Evolutionary conservation across 2,329 filamentous ascomycete genomes (phyloP).

Genomic region (Ophidiomyces ophidiicola): DNA sequence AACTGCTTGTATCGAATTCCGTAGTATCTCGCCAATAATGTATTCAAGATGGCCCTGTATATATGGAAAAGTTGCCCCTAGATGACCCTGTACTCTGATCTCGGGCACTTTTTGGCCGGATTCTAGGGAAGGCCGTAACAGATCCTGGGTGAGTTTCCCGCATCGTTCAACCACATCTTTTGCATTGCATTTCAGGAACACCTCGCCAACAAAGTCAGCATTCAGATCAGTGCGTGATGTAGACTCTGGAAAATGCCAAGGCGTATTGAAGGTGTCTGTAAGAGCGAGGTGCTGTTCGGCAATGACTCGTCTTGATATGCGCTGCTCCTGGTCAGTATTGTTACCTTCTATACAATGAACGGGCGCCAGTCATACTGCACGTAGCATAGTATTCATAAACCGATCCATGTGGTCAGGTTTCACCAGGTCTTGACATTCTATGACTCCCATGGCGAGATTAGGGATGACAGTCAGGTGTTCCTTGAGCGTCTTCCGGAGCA

Average conservation of each 20-base stretch:
- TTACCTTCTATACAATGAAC: neutral
- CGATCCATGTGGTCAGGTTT: constrained; percentile 69
- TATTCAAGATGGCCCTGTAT: constrained; percentile 95
- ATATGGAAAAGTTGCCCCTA: constrained; percentile 86
- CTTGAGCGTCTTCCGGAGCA: constrained; percentile 65
- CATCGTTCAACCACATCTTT: constrained; percentile 79
- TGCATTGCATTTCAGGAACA: constrained; percentile 86
- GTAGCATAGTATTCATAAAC: constrained; percentile 88
- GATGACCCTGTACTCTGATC: constrained; percentile 71
- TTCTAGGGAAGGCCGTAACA: constrained; percentile 65
- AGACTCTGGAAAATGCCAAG: constrained; percentile 75
- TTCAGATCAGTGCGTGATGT: constrained; percentile 51
- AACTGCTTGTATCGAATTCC: constrained; percentile 88
- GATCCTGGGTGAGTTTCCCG: constrained; percentile 59
- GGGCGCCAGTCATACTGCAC: constrained; percentile 52
- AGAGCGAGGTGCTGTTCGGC: constrained; percentile 93
- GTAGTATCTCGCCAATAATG: constrained; percentile 85
- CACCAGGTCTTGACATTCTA: constrained; percentile 79
- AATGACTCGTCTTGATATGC: constrained; percentile 91
- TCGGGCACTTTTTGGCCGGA: constrained; percentile 60
- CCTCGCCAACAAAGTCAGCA: constrained; percentile 83
- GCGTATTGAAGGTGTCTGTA: constrained; percentile 83
- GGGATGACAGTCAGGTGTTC: constrained; percentile 91
- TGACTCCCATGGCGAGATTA: constrained; percentile 81
- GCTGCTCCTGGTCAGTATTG: constrained; percentile 36